A percentile compares a stretch with the other conserved stretches of the same genome.
These are phyloP conservation scores for Colletotrichum nymphaeae DNA, from an alignment of 2,329 filamentous ascomycete species.

Conservation along the genomic window DNA sequence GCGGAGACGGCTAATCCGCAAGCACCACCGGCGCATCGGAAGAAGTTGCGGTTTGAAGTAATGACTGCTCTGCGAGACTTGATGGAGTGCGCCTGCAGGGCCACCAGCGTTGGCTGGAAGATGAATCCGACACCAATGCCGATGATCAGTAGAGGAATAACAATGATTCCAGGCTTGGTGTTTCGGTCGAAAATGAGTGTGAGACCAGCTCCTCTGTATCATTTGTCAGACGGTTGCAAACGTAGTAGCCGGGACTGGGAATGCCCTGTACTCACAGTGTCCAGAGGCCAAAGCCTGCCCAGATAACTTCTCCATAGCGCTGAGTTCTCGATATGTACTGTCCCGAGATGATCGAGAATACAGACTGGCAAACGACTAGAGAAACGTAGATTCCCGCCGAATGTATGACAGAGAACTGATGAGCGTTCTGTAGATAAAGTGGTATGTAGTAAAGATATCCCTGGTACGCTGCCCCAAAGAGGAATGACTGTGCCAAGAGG, in stretches of 20 bases:
- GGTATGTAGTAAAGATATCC: constrained; percentile 70
- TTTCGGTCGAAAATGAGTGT: constrained; percentile 59
- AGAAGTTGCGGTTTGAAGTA: constrained; percentile 72
- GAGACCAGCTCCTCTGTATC: constrained; percentile 58
- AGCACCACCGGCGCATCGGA: constrained; percentile 68
- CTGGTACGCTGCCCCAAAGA: constrained; percentile 71
- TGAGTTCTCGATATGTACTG: constrained; percentile 68
- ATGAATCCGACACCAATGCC: constrained; percentile 64
- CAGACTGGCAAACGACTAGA: constrained; percentile 59
- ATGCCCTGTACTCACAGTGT: constrained; percentile 42
- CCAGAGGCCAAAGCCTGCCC: constrained; percentile 50
- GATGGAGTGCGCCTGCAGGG: constrained; percentile 66
- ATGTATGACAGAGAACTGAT: constrained; percentile 46
- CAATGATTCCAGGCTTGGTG: constrained; percentile 59
- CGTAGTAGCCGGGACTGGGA: no score
- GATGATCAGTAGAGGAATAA: constrained; percentile 60
- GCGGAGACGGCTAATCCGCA: constrained; percentile 68
- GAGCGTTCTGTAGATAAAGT: constrained; percentile 70
- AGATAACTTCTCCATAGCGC: constrained; percentile 70
- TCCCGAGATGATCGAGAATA: constrained; percentile 60
- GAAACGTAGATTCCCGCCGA: constrained; percentile 64
- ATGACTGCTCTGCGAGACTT: constrained; percentile 70
- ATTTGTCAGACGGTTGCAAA: background rate
- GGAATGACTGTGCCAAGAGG: constrained; percentile 68
- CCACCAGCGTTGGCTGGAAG: constrained; percentile 63